Evolutionary conservation across 2,329 filamentous ascomycete genomes (phyloP).

Genomic region (Arthrinium phaeospermum): DNA sequence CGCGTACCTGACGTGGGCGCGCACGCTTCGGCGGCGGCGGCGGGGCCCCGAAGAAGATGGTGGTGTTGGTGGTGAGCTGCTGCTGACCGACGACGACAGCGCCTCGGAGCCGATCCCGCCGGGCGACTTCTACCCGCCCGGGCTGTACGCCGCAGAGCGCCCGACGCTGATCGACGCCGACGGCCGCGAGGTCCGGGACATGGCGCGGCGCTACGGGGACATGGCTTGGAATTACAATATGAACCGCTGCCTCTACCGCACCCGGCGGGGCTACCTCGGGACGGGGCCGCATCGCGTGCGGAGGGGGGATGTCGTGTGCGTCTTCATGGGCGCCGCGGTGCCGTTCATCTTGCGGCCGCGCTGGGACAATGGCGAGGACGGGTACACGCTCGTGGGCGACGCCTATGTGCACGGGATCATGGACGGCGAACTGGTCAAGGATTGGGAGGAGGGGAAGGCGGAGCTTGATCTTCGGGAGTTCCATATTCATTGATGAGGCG

Average conservation of each 20-base stretch:
- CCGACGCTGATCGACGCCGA: constrained; percentile 10
- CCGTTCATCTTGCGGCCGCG: constrained; percentile 19
- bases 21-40: constrained; percentile 13
- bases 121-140: constrained; percentile 19
- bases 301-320: constrained; percentile 10
- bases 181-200: neutral
- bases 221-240: constrained; percentile 5
- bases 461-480: neutral
- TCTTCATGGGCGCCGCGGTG: constrained; percentile 20
- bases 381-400: constrained; percentile 19
- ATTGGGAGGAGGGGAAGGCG: constrained; percentile 11
- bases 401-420: constrained; percentile 20
- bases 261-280: constrained; percentile 16
- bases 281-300: neutral
- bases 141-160: constrained; percentile 9
- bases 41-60: neutral
- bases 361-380: neutral
- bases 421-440: constrained; percentile 19
- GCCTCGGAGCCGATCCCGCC: neutral
- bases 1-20: constrained; percentile 16
- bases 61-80: neutral
- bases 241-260: constrained; percentile 2
- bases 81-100: neutral
- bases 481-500: neutral
- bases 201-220: constrained; percentile 10